These are phyloP conservation scores for Paramecium bursaria DNA, from an alignment of 73 alveolate species.

Conservation along the genomic window DNA sequence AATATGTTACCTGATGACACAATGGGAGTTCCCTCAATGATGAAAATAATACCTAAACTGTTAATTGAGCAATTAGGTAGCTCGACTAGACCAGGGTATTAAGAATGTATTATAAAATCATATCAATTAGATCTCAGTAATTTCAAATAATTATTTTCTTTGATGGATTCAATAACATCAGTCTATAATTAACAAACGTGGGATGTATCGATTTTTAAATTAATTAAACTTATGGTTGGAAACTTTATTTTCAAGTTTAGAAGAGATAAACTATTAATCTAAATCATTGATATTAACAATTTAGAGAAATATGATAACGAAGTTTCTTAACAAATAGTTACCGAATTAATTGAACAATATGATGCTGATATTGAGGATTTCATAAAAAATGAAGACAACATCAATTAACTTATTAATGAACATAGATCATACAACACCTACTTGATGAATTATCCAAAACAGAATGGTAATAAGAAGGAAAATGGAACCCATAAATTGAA, in stretches of 20 bases:
- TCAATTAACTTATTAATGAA: constrained; percentile 17
- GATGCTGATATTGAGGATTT: constrained; percentile 49
- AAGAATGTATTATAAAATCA: constrained; percentile 22
- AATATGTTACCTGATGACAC: constrained; percentile 56
- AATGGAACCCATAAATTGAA: background rate
- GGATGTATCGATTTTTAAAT: constrained; percentile 47
- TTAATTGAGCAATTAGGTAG: constrained; percentile 47
- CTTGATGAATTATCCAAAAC: constrained; percentile 7
- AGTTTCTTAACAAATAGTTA: constrained; percentile 4
- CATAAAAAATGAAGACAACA: constrained; percentile 37
- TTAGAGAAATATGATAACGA: constrained; percentile 15
- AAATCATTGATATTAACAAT: constrained; percentile 1
- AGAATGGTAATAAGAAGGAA: background rate
- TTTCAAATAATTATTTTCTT: constrained; percentile 10
- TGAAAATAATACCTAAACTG: constrained; percentile 36
- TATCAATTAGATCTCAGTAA: background rate
- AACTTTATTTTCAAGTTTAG: constrained; percentile 25
- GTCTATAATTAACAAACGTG: constrained; percentile 23
- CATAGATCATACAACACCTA: constrained; percentile 6
- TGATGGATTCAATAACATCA: constrained; percentile 53
- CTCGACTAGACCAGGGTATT: constrained; percentile 48
- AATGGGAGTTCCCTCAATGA: constrained; percentile 36
- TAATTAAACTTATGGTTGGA: constrained; percentile 39
- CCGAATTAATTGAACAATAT: constrained; percentile 39
- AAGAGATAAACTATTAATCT: constrained; percentile 28